Conservation (phyloP, 257 asterid species). For the Nicotiana tomentosiformis region DNA sequence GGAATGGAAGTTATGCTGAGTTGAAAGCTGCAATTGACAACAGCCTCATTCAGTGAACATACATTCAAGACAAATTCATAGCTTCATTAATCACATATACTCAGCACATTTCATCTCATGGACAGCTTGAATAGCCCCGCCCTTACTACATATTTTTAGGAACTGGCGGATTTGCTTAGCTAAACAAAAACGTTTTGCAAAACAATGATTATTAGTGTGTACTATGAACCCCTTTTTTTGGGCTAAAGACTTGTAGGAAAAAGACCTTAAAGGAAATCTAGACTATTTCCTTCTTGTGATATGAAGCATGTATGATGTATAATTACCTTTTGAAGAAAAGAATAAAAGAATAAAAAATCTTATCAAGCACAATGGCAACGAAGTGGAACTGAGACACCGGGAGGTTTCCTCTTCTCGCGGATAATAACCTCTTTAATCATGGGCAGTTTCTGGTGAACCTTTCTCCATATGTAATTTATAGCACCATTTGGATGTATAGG, state of each 20-base stretch:
- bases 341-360: not conserved
- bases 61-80: not conserved
- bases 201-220: too few species aligned
- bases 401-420: conserved; percentile 84
- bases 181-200: not conserved
- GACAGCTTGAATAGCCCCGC: too few species aligned
- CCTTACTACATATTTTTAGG: too few species aligned
- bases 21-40: not conserved
- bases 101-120: not conserved
- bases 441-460: conserved; percentile 74
- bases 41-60: not conserved
- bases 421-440: conserved; percentile 61
- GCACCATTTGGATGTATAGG: conserved; percentile 60
- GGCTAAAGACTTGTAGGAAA: not conserved
- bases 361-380: conserved; percentile 82
- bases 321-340: not conserved
- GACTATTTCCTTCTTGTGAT: not conserved
- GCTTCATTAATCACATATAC: not conserved
- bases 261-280: not conserved
- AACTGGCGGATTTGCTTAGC: not conserved
- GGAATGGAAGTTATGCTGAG: not conserved
- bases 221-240: not conserved
- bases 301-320: not conserved
- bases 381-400: conserved; percentile 59
- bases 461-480: conserved; percentile 79